Evolutionary conservation across 208 protist species (phyloP), one percentile per base, ranked within the genome.

Genomic region (Eutreptiella sp.): DNA sequence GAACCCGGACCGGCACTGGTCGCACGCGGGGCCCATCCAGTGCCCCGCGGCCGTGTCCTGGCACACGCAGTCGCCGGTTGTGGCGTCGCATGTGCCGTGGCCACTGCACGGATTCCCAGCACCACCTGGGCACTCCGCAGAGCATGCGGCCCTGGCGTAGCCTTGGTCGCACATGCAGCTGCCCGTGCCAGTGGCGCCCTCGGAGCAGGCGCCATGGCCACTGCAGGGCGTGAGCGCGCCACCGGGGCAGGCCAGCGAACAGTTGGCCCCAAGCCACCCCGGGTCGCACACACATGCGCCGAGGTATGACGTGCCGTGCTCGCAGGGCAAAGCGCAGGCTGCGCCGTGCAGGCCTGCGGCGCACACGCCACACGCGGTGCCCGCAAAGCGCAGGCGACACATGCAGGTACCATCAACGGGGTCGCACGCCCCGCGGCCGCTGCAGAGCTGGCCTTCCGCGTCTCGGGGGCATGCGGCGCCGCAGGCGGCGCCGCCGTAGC

Each of bases 81-180:
- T 23, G 26, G 9, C 9, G 16, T 11, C 9, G 9, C 19, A 27
- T n/a, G 21, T 27, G 9, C 43, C 26, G 43, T 14, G 19, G 26
- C 16, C 9, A n/a, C 43, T 28, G 23, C 50, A 57, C 7, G 50
- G 50, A 7, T 24, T 57, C 9, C 14, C 9, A 9, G 24, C 50
- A 16, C 50, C 50, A 39, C 50, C 50, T 41, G n/a, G 54, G 61
- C 61, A 67, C 27, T 11, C 43, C 7, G 14, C 33, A 4, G 27
- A 54, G 26, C 61, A 67, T 26, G 28, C 61, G 11, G 24, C 11
- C 14, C 61, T 31, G 14, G 58, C 23, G 16, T 61, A 67, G 5
- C 57, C 57, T 36, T 16, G n/a, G 5, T 64, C 19, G 36, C 58
- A 64, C 7, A 7, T 63, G 53, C 58, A 64, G 19, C 14, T 4